These are phyloP conservation scores for Ambrosia trifida DNA, from an alignment of 129 eudicot genomes.

Conservation along the genomic window DNA sequence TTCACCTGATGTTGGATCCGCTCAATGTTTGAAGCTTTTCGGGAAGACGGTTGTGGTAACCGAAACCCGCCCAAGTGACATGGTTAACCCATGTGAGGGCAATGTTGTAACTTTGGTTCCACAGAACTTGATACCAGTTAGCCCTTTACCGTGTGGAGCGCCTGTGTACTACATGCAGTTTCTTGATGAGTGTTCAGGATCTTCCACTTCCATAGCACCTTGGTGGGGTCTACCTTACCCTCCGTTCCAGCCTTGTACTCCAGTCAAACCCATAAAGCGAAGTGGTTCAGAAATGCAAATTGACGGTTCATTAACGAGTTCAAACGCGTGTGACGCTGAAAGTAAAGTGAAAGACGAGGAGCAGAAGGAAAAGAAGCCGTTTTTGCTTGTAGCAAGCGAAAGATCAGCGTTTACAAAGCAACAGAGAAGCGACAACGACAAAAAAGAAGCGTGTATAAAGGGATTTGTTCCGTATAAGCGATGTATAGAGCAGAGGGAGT, in stretches of 20 bases:
- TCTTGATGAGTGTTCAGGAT: conserved; percentile 34
- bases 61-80: conserved; percentile 24
- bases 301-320: conserved; percentile 54
- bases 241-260: conserved; percentile 8
- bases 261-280: conserved; percentile 6
- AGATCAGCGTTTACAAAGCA: conserved; percentile 35
- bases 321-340: conserved; percentile 50
- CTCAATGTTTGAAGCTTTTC: conserved; percentile 67
- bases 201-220: conserved; percentile 35
- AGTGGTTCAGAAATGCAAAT: conserved; percentile 32
- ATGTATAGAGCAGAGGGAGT: conserved; percentile 53
- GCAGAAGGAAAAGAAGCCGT: conserved; percentile 8
- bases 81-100: conserved; percentile 10
- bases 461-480: conserved; percentile 83
- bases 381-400: conserved; percentile 31
- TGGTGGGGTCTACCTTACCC: conserved; percentile 53
- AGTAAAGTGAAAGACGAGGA: conserved; percentile 9
- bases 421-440: conserved; percentile 23
- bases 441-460: conserved; percentile 29
- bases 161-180: conserved; percentile 41
- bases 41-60: conserved; percentile 66
- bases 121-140: conserved; percentile 26
- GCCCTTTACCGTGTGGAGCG: conserved; percentile 32
- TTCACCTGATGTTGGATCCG: conserved; percentile 34
- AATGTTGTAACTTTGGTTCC: conserved; percentile 17